Conservation (phyloP, 352 stramenopile species). For the Phytophthora sansomeana region DNA sequence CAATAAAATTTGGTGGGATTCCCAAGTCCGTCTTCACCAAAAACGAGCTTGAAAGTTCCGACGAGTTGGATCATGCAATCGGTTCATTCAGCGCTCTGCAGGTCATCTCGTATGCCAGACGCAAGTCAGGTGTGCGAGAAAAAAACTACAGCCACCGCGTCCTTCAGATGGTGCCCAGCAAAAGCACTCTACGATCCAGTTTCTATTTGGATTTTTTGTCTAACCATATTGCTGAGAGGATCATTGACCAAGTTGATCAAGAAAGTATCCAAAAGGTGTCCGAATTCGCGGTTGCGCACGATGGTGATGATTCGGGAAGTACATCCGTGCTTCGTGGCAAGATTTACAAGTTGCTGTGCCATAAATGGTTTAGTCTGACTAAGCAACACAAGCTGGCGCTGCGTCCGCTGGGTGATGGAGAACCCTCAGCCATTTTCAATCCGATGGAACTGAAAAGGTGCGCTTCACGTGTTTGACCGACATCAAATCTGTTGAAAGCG, state of each 20-base stretch:
- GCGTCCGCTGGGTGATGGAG: constrained; percentile 6
- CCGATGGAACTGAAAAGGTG: constrained; percentile 15
- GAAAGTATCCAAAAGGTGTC: constrained; percentile 16
- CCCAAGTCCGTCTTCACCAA: constrained; percentile 9
- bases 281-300: constrained; percentile 12
- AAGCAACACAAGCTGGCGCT: constrained; percentile 10
- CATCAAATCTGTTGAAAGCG: constrained; percentile 8
- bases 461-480: constrained; percentile 7
- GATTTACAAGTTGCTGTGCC: constrained; percentile 24
- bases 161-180: constrained; percentile 15
- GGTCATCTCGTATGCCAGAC: constrained; percentile 9
- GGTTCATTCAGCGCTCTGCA: constrained; percentile 8
- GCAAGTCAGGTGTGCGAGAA: constrained; percentile 12
- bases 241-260: constrained; percentile 10
- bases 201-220: constrained; percentile 28
- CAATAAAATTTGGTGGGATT: constrained; percentile 51
- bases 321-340: constrained; percentile 13
- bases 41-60: neutral
- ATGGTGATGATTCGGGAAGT: constrained; percentile 17
- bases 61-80: neutral
- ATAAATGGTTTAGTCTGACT: constrained; percentile 19
- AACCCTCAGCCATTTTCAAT: constrained; percentile 2
- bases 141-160: constrained; percentile 23
- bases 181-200: neutral
- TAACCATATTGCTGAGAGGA: constrained; percentile 13